Evolutionary conservation across 2,329 filamentous ascomycete genomes (phyloP).

Genomic region (Alternaria infectoria): DNA sequence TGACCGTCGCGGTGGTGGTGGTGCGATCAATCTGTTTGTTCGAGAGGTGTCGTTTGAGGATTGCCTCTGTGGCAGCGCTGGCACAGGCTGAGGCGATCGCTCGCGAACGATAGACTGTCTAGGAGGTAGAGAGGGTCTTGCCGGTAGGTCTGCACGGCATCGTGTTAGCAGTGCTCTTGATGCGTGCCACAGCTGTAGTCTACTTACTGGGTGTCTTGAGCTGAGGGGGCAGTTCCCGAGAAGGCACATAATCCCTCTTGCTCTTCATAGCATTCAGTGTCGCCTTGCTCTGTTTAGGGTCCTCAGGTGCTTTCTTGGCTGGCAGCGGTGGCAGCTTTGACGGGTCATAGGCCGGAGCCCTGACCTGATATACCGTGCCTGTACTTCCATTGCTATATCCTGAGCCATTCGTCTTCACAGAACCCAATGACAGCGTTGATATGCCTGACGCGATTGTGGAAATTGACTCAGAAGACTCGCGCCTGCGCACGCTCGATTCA

Average conservation of each 20-base stretch:
- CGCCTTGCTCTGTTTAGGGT: slow-evolving; percentile 48
- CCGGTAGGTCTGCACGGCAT: slow-evolving; percentile 18
- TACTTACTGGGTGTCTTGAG: slow-evolving; percentile 34
- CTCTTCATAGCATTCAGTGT: slow-evolving; percentile 48
- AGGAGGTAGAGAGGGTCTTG: slow-evolving; percentile 28
- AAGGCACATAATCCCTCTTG: slow-evolving; percentile 31
- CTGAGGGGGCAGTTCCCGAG: slow-evolving; percentile 35
- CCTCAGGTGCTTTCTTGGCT: slow-evolving; percentile 54
- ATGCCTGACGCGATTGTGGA: slow-evolving; percentile 57
- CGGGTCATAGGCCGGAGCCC: slow-evolving; percentile 64
- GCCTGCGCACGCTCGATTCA: slow-evolving; percentile 42
- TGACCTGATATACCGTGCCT: slow-evolving; percentile 49
- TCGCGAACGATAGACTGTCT: slow-evolving; percentile 19
- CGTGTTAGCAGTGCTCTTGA: not conserved
- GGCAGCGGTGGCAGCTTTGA: slow-evolving; percentile 62
- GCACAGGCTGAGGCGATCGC: slow-evolving; percentile 17
- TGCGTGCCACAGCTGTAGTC: not conserved
- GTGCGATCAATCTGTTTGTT: slow-evolving; percentile 29
- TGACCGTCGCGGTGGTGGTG: slow-evolving; percentile 48
- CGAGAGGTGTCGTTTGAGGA: slow-evolving; percentile 11
- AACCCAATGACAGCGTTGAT: slow-evolving; percentile 58
- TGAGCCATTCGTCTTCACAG: slow-evolving; percentile 51
- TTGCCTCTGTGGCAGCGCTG: slow-evolving; percentile 23
- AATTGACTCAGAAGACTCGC: slow-evolving; percentile 56
- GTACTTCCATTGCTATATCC: slow-evolving; percentile 41